These are phyloP conservation scores for Yamadazyma insecticola DNA, from an alignment of 805 yeast genomes.

Conservation along the genomic window DNA sequence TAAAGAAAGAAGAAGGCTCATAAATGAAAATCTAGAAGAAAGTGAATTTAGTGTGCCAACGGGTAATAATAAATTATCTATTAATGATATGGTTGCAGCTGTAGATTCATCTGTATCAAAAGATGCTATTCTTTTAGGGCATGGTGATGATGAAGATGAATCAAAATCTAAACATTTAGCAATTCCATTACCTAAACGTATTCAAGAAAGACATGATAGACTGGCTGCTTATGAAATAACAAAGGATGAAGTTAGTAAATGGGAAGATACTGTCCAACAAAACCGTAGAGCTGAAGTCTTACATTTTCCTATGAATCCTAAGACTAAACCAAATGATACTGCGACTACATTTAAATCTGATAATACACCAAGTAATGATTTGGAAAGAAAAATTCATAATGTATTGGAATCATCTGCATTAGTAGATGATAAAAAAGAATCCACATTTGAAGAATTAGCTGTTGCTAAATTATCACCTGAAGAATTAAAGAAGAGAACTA, in stretches of 20 bases:
- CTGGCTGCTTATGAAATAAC: slow-evolving; percentile 87
- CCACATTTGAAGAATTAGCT: slow-evolving; percentile 84
- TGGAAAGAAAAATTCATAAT: slow-evolving; percentile 62
- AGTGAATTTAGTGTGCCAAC: slow-evolving; percentile 68
- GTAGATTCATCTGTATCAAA: slow-evolving; percentile 47
- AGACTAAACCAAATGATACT: slow-evolving; percentile 38
- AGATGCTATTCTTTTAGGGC: slow-evolving; percentile 47
- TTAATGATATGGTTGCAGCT: slow-evolving; percentile 72
- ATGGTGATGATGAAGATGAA: slow-evolving; percentile 32
- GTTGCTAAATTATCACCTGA: slow-evolving; percentile 76
- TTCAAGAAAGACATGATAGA: slow-evolving; percentile 82
- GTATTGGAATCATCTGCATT: slow-evolving; percentile 63
- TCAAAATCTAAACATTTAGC: slow-evolving; percentile 47
- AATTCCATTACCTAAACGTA: slow-evolving; percentile 80
- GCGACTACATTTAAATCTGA: slow-evolving; percentile 49
- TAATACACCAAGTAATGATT: slow-evolving; percentile 47
- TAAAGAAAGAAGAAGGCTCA: slow-evolving; percentile 41
- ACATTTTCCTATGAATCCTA: slow-evolving; percentile 62
- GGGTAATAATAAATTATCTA: slow-evolving; percentile 51
- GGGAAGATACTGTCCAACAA: slow-evolving; percentile 79
- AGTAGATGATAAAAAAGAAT: slow-evolving; percentile 66
- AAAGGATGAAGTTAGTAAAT: slow-evolving; percentile 77
- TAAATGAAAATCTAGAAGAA: slow-evolving; percentile 56
- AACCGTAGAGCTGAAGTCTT: slow-evolving; percentile 84
- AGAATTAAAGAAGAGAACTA: slow-evolving; percentile 71